A percentile compares a stretch with the other conserved stretches of the same genome.
Conservation (phyloP, 805 yeast genomes). For the Kodamaea kakaduensis region DNA sequence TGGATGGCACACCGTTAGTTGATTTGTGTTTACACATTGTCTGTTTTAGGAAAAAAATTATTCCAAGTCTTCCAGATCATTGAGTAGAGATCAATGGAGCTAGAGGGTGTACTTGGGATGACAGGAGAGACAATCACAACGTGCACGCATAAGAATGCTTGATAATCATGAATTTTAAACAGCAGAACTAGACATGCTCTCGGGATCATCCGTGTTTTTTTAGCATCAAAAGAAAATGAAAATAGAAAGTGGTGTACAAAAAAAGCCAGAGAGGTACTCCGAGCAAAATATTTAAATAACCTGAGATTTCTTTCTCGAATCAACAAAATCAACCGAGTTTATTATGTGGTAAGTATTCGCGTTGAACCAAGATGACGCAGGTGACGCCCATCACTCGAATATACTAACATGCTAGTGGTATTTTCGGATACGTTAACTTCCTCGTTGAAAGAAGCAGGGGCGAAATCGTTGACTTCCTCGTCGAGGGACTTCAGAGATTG, state of each 20-base stretch:
- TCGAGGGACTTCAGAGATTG: conserved; percentile 79
- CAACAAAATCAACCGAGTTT: conserved; percentile 3
- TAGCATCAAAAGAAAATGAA: not conserved
- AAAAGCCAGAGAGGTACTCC: conserved; percentile 1
- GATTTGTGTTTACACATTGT: not conserved
- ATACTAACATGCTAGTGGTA: conserved; percentile 57
- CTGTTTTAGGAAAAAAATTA: not conserved
- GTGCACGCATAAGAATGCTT: too few relatives aligned
- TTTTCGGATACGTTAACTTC: conserved; percentile 96
- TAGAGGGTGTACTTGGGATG: too few relatives aligned
- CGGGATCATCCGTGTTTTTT: too few relatives aligned
- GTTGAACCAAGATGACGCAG: not conserved
- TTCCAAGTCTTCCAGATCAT: not conserved
- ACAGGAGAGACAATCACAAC: too few relatives aligned
- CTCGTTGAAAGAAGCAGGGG: conserved; percentile 89
- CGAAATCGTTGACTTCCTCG: conserved; percentile 81
- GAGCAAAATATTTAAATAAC: conserved; percentile 3
- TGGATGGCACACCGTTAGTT: not conserved
- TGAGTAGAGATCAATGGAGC: too few relatives aligned
- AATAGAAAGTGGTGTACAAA: conserved; percentile 2
- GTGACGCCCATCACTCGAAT: not conserved
- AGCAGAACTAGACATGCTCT: too few relatives aligned
- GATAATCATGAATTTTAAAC: too few relatives aligned
- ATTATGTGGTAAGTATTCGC: conserved; percentile 6
- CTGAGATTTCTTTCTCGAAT: conserved; percentile 1